Evolutionary conservation across 169 alveolate genomes (phyloP).

Genomic region (Perkinsus chesapeaki): DNA sequence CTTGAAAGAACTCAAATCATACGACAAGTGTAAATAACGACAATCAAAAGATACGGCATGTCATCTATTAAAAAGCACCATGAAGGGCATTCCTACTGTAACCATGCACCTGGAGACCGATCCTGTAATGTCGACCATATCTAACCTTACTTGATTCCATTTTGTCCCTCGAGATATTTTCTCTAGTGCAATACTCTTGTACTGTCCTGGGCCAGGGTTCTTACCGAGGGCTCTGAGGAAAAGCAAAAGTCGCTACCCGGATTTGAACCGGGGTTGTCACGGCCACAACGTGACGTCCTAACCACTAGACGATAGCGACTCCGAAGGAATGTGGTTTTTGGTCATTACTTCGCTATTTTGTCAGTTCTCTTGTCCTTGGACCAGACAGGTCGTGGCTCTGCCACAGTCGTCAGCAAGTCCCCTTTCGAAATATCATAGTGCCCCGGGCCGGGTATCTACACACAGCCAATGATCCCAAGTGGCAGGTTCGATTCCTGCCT

Average conservation of each 20-base stretch:
- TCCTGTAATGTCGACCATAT: neutral
- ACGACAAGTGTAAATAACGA: too few species aligned
- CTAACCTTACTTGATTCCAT: neutral
- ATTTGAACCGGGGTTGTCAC: neutral
- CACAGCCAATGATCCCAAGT: neutral
- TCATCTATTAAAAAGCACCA: neutral
- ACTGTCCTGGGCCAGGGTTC: neutral
- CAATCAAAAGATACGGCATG: too few species aligned
- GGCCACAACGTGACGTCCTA: neutral
- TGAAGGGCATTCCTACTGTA: neutral
- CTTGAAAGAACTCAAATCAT: too few species aligned
- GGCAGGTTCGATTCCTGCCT: neutral
- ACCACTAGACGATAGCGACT: neutral
- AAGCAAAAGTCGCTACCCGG: neutral
- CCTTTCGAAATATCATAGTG: neutral
- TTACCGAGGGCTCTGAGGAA: neutral
- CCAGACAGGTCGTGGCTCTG: neutral
- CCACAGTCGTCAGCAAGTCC: neutral
- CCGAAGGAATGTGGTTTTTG: too few species aligned
- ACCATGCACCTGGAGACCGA: neutral
- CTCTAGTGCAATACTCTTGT: neutral
- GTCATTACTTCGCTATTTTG: too few species aligned
- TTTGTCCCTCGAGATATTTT: neutral
- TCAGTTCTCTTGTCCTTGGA: neutral
- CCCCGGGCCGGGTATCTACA: neutral